Conservation (phyloP, 805 yeast genomes). For the Sugiyamaella marilandica region DNA sequence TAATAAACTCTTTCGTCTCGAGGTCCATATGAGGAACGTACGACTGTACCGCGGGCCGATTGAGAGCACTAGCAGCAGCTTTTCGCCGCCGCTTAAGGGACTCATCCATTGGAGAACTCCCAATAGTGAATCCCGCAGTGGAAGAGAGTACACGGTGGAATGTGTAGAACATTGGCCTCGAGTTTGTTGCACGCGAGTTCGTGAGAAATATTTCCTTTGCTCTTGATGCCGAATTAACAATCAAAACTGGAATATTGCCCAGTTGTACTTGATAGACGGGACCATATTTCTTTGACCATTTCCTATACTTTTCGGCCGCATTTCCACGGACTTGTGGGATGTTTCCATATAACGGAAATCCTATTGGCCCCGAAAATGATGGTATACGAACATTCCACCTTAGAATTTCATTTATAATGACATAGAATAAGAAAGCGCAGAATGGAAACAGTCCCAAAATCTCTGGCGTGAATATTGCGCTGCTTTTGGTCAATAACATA, state of each 20-base stretch:
- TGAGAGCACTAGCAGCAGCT: conserved; percentile 38
- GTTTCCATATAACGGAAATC: conserved; percentile 30
- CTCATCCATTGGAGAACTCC: conserved; percentile 41
- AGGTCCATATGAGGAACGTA: conserved; percentile 34
- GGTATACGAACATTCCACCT: conserved; percentile 7
- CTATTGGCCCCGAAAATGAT: conserved; percentile 21
- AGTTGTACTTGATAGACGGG: conserved; percentile 57
- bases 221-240: conserved; percentile 61
- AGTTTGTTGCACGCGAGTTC: conserved; percentile 49
- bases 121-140: conserved; percentile 39
- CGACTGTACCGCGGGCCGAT: conserved; percentile 35
- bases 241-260: conserved; percentile 53
- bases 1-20: conserved; percentile 34
- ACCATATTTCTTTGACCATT: conserved; percentile 30
- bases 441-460: background rate
- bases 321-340: conserved; percentile 30
- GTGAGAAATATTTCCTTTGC: conserved; percentile 49
- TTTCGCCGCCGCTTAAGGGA: conserved; percentile 35
- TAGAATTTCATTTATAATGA: conserved; percentile 3
- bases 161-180: conserved; percentile 62
- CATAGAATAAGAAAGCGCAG: background rate
- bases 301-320: conserved; percentile 32
- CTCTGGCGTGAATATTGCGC: conserved; percentile 3
- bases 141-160: conserved; percentile 60
- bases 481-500: conserved; percentile 48